Percentiles rank a stretch among this genome's conserved stretches.
Conservation (phyloP, 1,284 basidiomycete genomes). For the Pascua guehoae region DNA sequence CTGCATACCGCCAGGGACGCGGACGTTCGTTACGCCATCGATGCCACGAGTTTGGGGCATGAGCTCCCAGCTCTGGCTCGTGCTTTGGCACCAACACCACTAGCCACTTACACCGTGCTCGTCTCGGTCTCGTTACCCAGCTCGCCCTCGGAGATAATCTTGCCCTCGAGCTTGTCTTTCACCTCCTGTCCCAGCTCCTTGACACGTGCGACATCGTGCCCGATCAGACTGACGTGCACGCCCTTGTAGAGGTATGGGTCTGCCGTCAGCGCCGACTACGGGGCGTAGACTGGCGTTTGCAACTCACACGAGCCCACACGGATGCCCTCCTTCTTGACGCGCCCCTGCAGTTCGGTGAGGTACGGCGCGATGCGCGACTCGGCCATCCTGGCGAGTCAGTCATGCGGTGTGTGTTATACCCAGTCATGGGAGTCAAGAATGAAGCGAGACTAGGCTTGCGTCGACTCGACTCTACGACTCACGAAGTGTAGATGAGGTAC, state of each 20-base stretch:
- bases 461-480: slow-evolving; percentile 45
- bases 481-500: slow-evolving; percentile 74
- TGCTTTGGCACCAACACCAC: too few species aligned
- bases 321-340: slow-evolving; percentile 70
- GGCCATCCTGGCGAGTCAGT: slow-evolving; percentile 56
- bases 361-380: slow-evolving; percentile 89
- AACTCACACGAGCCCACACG: slow-evolving; percentile 68
- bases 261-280: slow-evolving; percentile 14
- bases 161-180: slow-evolving; percentile 52
- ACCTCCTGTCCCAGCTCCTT: slow-evolving; percentile 62
- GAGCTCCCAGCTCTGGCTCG: too few species aligned
- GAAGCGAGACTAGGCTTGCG: too few species aligned
- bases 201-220: slow-evolving; percentile 59
- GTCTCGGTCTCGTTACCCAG: slow-evolving; percentile 36
- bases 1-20: too few species aligned
- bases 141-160: slow-evolving; percentile 51
- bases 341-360: slow-evolving; percentile 70
- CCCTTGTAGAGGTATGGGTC: slow-evolving; percentile 59
- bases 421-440: too few species aligned
- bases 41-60: too few species aligned
- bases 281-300: background rate
- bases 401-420: background rate
- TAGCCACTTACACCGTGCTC: slow-evolving; percentile 11
- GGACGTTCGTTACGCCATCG: too few species aligned
- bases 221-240: slow-evolving; percentile 71